Evolutionary conservation across 208 protist genomes (phyloP).

Genomic region (Trypanosomatidae sp.): DNA sequence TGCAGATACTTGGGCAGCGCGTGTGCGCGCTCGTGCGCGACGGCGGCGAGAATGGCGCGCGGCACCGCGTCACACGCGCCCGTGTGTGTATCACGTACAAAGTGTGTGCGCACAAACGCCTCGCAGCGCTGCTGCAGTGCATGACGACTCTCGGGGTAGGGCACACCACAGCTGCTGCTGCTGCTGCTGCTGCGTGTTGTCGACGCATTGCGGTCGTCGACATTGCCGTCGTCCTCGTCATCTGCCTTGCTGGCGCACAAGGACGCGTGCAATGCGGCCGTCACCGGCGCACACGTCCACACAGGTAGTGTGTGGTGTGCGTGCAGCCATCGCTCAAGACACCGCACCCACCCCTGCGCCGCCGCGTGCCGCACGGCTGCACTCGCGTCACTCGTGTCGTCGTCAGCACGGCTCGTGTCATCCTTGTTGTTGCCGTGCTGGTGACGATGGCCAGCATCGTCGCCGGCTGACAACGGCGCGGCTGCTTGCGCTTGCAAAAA

Average conservation of each 20-base stretch:
- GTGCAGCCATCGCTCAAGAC: conserved; percentile 15
- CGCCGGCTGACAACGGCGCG: too few relatives aligned
- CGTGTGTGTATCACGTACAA: too few relatives aligned
- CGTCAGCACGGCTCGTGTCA: too few relatives aligned
- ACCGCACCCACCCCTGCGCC: conserved; percentile 10
- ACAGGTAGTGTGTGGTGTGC: conserved; percentile 18
- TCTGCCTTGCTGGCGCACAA: conserved; percentile 1
- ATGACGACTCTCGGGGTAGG: conserved; percentile 27
- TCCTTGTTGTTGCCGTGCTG: too few relatives aligned
- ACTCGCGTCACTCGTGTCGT: background rate
- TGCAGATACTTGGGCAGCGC: too few relatives aligned
- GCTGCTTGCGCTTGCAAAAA: conserved; percentile 25
- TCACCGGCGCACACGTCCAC: conserved; percentile 15
- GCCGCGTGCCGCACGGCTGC: conserved; percentile 3
- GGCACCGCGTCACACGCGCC: too few relatives aligned
- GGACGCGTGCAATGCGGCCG: conserved; percentile 4
- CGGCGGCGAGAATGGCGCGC: too few relatives aligned
- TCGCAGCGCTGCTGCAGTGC: conserved; percentile 42
- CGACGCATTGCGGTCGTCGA: too few relatives aligned
- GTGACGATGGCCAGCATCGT: too few relatives aligned
- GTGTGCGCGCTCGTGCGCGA: too few relatives aligned
- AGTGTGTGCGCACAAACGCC: conserved; percentile 32
- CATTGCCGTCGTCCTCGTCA: background rate
- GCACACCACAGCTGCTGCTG: conserved; percentile 34
- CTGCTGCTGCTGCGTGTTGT: too few relatives aligned